Percentiles rank a stretch among this genome's conserved stretches.
These are phyloP conservation scores for Alternaria triticimaculans DNA, from an alignment of 2,329 filamentous ascomycete species.

Conservation along the genomic window DNA sequence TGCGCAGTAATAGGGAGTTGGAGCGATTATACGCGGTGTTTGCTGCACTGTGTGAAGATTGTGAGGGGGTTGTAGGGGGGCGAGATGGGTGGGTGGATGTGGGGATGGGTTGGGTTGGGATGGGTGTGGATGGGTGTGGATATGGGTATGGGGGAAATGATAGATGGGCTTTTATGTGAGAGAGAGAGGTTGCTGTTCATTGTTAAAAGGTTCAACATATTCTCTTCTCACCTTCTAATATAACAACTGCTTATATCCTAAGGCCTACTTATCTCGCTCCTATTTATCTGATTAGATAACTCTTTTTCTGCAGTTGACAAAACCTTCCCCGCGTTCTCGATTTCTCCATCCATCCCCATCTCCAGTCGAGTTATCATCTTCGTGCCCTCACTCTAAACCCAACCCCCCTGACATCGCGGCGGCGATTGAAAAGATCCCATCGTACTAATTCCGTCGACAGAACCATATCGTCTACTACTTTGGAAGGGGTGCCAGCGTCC, in stretches of 20 bases:
- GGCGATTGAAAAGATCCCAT: not conserved
- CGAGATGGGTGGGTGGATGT: not conserved
- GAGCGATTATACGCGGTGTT: not conserved
- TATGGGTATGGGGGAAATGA: not conserved
- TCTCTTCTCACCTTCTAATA: not conserved
- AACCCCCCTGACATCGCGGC: not conserved
- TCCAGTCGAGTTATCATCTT: not conserved
- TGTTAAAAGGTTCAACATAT: not conserved
- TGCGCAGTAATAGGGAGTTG: too few species aligned
- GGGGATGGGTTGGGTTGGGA: too few species aligned
- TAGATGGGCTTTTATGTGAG: not conserved
- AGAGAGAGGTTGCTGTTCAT: not conserved
- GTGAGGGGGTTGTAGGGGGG: not conserved
- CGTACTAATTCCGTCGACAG: not conserved
- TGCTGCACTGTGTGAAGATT: not conserved
- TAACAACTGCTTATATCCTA: not conserved
- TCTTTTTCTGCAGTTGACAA: too few species aligned
- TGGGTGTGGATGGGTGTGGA: not conserved
- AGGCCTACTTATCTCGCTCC: too few species aligned
- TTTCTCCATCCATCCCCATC: not conserved
- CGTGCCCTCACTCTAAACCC: not conserved
- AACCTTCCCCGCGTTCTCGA: not conserved
- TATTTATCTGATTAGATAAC: too few species aligned
- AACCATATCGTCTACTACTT: not conserved
- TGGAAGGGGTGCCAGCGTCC: too few species aligned